Base-by-base conservation (phyloP, 129 eudicot species). In the Flaveria ramosissima region DNA sequence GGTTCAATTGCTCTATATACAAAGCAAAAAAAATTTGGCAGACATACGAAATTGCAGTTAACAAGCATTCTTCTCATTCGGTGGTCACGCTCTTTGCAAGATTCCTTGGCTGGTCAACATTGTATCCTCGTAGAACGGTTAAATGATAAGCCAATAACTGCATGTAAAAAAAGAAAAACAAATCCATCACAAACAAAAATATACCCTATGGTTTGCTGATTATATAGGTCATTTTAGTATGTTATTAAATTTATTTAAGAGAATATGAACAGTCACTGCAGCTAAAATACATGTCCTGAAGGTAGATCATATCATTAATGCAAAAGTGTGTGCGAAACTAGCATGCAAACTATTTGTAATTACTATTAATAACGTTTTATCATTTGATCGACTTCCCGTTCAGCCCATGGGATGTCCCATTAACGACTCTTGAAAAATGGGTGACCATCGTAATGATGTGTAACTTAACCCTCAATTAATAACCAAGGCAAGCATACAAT, bases 71-170 rank as follows among this genome's bases (percentile, higher is more conserved):
- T 72, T 24, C 51, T 86, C 88, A 89, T 76, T 89, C 89, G 5
- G 97, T 91, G 46, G 97, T 91, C 75, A 91, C 97, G 53, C 97
- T 91, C 79, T 91, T 91, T 55, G 97, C 97, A 65, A 91, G 88
- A 78, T 91, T 91, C 55, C 97, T 87, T 48, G 97, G 97, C 74
- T 91, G 97, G 75, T 91, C 97, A n/a, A 91, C 97, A 70, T 91
- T 91, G 78, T 84, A 80, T 6, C 97, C 97, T 21, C 97, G 83
- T 41, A 86, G 71, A 6, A 91, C 97, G 3, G 97, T 91, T 9
- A 91, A 76, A 75, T 91, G 97, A 82, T 88, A 91, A 6, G 97
- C 97, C 85, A 91, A 78, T 67, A 91, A 78, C 97, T 91, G 91
- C 82, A 84, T 26, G 3, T 9, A 3, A 62, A 30, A 61, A 20